Base-by-base conservation (phyloP, 176 grass and related monocot genomes). In the Lolium rigidum region DNA sequence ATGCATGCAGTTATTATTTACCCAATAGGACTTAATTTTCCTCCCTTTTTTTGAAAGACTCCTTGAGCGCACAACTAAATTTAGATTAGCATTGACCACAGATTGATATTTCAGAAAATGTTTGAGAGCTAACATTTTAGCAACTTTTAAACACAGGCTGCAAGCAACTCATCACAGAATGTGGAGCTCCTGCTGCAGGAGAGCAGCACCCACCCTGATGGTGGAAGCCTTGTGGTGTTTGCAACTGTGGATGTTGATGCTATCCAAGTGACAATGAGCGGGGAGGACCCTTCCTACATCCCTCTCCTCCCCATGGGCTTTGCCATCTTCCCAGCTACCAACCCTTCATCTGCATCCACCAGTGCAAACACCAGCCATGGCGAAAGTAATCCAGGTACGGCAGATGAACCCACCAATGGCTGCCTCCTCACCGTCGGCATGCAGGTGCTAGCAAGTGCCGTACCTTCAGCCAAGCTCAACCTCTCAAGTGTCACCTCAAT, bases 101-200 rank as follows among this genome's bases (percentile, higher is more conserved):
- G 46, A 21, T 22, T 75, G 22, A 28, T 49, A 26, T 75, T 8
- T 75, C 48, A 50, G 46, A 12, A 66, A 35, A 66, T 17, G 26
- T 35, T 66, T 37, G 63, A 66, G 63, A 66, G 26, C 14, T 66
- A 16, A 66, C 6, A 9, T 66, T 65, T 65, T 66, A 35, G 63
- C 63, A 66, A 66, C 28, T n/a, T 76, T 31, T 10, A 16, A 84
- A 28, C 20, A 64, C 86, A 99, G 97, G 90, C 97, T 56, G 92
- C 97, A 80, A 96, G 92, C 80, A 99, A 94, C 85, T 99, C 97
- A 15, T 92, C 97, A 9, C 97, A 99, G 83, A 97, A 95, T 68
- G 94, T 99, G 67, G 97, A 95, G 77, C 97, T 99, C 54, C 92
- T 99, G 80, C 88, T 99, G 82, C 97, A 99, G 86, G 97, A 99